Percentiles rank a stretch among this genome's conserved stretches.
Conservation (phyloP, 306 rosid genomes). For the Glycine latifolia region DNA sequence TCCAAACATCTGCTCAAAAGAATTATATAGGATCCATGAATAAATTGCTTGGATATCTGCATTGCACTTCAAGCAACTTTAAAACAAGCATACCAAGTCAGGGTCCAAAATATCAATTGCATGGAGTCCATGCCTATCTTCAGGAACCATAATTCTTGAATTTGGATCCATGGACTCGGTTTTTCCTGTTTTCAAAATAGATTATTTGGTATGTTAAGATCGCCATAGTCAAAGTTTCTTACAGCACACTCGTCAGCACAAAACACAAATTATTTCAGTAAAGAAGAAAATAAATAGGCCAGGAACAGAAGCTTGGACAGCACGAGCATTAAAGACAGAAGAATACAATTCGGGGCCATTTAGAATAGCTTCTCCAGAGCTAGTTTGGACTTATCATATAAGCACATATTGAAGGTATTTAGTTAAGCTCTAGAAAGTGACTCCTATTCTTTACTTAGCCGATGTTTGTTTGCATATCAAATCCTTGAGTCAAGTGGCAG, state of each 20-base stretch:
- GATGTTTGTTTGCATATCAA: background rate
- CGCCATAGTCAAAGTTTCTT: background rate
- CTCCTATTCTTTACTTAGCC: background rate
- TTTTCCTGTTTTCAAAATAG: conserved; percentile 65
- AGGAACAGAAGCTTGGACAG: background rate
- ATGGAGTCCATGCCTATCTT: conserved; percentile 84
- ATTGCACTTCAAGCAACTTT: background rate
- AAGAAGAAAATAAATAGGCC: background rate
- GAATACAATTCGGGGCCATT: background rate
- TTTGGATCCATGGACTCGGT: conserved; percentile 73
- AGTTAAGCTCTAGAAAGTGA: background rate
- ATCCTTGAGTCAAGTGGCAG: background rate
- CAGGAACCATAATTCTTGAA: conserved; percentile 74
- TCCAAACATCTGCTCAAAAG: conserved; percentile 76
- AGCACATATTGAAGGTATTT: background rate
- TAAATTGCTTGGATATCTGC: conserved; percentile 13
- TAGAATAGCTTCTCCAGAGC: background rate
- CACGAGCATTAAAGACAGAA: background rate
- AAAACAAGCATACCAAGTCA: conserved; percentile 74
- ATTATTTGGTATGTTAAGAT: conserved; percentile 6
- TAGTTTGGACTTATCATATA: background rate
- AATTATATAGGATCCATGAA: conserved; percentile 26
- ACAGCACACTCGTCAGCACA: background rate
- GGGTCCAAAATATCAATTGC: conserved; percentile 93
- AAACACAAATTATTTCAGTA: conserved; percentile 2